Conservation (phyloP, 78 protist genomes). For the Dictyostelium purpureum region DNA sequence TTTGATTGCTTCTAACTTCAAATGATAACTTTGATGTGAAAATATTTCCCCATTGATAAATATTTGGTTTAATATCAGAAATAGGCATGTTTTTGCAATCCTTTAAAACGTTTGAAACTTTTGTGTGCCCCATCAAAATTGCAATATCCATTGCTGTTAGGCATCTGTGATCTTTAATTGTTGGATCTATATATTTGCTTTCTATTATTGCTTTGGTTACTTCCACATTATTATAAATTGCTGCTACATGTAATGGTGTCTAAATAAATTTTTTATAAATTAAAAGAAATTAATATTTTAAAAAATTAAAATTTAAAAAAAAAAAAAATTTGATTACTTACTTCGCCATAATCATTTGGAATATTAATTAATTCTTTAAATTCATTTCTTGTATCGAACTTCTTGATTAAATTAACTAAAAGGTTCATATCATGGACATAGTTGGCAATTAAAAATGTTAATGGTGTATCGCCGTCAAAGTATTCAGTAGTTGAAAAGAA, state of each 20-base stretch:
- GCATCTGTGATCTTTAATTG: not conserved
- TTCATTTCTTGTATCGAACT: too few species aligned
- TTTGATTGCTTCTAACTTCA: not conserved
- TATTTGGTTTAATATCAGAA: not conserved
- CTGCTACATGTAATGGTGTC: conserved; percentile 32
- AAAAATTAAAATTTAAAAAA: not conserved
- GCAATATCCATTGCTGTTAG: conserved; percentile 54
- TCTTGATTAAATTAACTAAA: not conserved
- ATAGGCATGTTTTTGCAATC: too few species aligned
- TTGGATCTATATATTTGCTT: not conserved
- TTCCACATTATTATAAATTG: not conserved
- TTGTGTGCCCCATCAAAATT: not conserved
- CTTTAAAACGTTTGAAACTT: not conserved
- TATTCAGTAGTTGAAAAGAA: too few species aligned
- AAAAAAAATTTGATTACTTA: not conserved
- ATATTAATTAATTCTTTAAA: not conserved
- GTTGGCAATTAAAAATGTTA: not conserved
- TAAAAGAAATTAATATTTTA: too few species aligned
- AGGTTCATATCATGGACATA: not conserved
- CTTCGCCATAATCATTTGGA: not conserved
- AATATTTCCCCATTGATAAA: conserved; percentile 49
- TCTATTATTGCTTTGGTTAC: not conserved
- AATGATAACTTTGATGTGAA: not conserved
- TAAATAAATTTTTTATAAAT: not conserved
- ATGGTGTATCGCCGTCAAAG: not conserved